Evolutionary conservation across 768 basidiomycete genomes (phyloP).

Genomic region (Trametes coccinea): DNA sequence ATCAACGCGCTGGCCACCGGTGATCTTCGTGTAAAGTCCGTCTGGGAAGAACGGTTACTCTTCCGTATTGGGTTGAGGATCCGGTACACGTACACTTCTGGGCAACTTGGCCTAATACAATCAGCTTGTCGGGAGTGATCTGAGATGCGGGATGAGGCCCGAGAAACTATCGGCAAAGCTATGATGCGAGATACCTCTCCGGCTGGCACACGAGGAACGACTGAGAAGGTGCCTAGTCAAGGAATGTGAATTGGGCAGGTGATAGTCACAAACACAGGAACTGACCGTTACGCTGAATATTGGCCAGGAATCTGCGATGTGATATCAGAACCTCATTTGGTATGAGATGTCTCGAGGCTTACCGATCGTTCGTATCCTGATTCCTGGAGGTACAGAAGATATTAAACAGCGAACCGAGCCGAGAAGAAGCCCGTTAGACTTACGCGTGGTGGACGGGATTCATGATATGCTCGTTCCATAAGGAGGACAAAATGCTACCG

Average conservation of each 20-base stretch:
- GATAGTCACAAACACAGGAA: neutral
- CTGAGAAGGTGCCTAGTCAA: slow-evolving; percentile 56
- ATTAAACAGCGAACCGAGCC: neutral
- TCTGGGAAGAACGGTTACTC: slow-evolving; percentile 28
- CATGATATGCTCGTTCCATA: slow-evolving; percentile 68
- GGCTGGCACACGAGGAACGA: slow-evolving; percentile 69
- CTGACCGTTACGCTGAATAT: slow-evolving; percentile 66
- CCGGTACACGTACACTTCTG: slow-evolving; percentile 49
- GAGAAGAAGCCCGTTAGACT: slow-evolving; percentile 3
- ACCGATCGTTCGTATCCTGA: slow-evolving; percentile 69
- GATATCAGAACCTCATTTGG: neutral
- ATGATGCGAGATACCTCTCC: slow-evolving; percentile 48
- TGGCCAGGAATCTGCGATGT: slow-evolving; percentile 52
- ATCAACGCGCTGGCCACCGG: slow-evolving; percentile 61
- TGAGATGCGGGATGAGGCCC: slow-evolving; percentile 8
- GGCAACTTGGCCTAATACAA: slow-evolving; percentile 62
- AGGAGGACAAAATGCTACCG: slow-evolving; percentile 49
- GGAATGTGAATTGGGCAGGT: neutral
- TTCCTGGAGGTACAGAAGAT: slow-evolving; percentile 33
- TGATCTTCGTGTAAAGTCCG: slow-evolving; percentile 64
- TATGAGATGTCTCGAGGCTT: neutral
- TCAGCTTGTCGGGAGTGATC: slow-evolving; percentile 65
- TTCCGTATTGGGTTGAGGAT: neutral
- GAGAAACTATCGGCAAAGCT: too few relatives aligned
- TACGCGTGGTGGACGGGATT: slow-evolving; percentile 56